phyloP scores from a whole-genome alignment of 2,329 filamentous ascomycete species.

The Lasiodiplodia theobromae region DNA sequence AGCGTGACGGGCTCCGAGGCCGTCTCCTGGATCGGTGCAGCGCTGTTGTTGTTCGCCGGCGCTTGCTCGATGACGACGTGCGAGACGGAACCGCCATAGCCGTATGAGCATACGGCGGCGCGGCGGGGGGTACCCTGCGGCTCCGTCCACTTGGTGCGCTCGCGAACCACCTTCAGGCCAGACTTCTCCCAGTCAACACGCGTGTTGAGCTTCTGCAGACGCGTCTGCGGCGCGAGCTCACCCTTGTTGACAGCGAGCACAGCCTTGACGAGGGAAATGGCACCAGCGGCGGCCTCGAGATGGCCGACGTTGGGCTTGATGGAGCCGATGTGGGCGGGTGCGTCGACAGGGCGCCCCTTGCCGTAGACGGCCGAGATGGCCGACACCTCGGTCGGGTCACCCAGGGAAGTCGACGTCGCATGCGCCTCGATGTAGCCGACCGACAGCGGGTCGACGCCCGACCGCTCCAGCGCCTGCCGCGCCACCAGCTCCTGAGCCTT shows the following conservation, averaged over 20 bases:
- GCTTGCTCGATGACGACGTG: conserved; percentile 51
- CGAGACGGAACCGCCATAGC: conserved; percentile 53
- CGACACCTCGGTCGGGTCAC: conserved; percentile 37
- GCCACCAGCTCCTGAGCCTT: conserved; percentile 42
- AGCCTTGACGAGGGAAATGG: conserved; percentile 41
- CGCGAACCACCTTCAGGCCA: conserved; percentile 37
- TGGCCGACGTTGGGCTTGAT: conserved; percentile 46
- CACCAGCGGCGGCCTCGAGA: conserved; percentile 38
- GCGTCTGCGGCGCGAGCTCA: conserved; percentile 45
- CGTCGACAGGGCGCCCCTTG: conserved; percentile 53
- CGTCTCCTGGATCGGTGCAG: not conserved
- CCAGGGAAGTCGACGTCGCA: conserved; percentile 36
- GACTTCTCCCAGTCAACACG: conserved; percentile 41
- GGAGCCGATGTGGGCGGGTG: conserved; percentile 49
- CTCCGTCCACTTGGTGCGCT: conserved; percentile 35
- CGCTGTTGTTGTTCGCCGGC: conserved; percentile 44
- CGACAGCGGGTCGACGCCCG: conserved; percentile 32
- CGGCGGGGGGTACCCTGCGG: conserved; percentile 34
- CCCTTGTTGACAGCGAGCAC: conserved; percentile 41
- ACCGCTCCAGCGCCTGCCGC: conserved; percentile 33
- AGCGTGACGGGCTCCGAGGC: conserved; percentile 29
- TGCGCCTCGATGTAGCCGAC: conserved; percentile 33
- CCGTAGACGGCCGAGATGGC: conserved; percentile 34
- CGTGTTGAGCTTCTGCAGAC: conserved; percentile 44
- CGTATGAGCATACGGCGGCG: conserved; percentile 58